These are phyloP conservation scores for Suillus cothurnatus DNA, from an alignment of 768 basidiomycete genomes.

Conservation along the genomic window DNA sequence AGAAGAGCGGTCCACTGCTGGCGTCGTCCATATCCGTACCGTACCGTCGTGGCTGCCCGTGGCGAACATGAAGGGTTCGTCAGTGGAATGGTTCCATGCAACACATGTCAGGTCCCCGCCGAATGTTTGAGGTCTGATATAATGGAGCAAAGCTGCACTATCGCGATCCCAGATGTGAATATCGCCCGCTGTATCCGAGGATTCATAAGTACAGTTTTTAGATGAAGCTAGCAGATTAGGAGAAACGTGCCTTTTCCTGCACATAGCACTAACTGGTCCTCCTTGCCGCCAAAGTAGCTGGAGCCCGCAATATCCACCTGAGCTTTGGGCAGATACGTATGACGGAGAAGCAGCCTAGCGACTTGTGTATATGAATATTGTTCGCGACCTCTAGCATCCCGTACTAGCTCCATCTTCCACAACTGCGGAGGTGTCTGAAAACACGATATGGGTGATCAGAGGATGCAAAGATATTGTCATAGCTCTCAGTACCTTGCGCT, in stretches of 20 bases:
- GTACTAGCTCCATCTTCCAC: slow-evolving; percentile 70
- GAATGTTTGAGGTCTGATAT: slow-evolving; percentile 61
- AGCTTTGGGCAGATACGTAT: slow-evolving; percentile 73
- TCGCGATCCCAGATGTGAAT: slow-evolving; percentile 88
- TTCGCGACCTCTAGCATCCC: slow-evolving; percentile 45
- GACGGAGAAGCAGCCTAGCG: slow-evolving; percentile 44
- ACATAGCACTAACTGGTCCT: slow-evolving; percentile 78
- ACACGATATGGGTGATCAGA: neutral
- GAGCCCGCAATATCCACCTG: slow-evolving; percentile 76
- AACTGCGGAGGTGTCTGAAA: slow-evolving; percentile 72
- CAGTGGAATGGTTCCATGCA: slow-evolving; percentile 74
- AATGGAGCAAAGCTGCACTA: slow-evolving; percentile 70
- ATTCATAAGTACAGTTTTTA: slow-evolving; percentile 8
- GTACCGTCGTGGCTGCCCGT: slow-evolving; percentile 79
- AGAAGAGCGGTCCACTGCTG: slow-evolving; percentile 23
- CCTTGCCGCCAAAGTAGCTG: slow-evolving; percentile 80
- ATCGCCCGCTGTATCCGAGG: slow-evolving; percentile 62
- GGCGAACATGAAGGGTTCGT: slow-evolving; percentile 55
- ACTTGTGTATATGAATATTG: slow-evolving; percentile 32
- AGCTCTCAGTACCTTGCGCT: slow-evolving; percentile 37
- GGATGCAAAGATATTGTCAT: neutral
- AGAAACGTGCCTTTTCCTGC: slow-evolving; percentile 63
- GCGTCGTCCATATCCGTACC: slow-evolving; percentile 71
- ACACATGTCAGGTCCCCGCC: slow-evolving; percentile 78
- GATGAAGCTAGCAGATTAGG: neutral